These are phyloP conservation scores for Umbelopsis sp. DNA, from an alignment of 192 early-diverging fungal species.

Conservation along the genomic window DNA sequence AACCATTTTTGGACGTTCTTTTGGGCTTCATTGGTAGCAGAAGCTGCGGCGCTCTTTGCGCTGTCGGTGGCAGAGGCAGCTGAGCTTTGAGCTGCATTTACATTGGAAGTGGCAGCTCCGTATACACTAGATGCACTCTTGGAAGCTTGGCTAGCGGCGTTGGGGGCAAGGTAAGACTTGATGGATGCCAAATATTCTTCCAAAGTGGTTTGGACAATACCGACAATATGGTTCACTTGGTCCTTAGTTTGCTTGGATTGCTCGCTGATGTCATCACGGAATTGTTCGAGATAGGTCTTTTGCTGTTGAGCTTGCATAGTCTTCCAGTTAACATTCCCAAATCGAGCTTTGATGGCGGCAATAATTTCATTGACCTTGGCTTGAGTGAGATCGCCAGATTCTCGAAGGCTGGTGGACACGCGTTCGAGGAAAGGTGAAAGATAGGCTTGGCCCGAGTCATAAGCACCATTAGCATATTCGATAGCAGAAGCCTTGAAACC, in stretches of 20 bases:
- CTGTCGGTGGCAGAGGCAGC: not conserved
- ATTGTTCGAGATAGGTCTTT: slow-evolving; percentile 11
- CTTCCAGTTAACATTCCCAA: slow-evolving; percentile 2
- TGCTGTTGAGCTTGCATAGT: slow-evolving; percentile 10
- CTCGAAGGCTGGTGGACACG: slow-evolving; percentile 7
- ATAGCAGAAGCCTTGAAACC: slow-evolving; percentile 21
- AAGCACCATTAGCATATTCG: slow-evolving; percentile 12
- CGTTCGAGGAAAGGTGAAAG: slow-evolving; percentile 13
- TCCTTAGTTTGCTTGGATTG: slow-evolving; percentile 12
- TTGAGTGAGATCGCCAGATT: slow-evolving; percentile 10
- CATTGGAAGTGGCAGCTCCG: not conserved
- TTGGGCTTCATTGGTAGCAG: not conserved
- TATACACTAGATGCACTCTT: slow-evolving; percentile 5
- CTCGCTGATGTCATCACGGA: not conserved
- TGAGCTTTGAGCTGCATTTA: not conserved
- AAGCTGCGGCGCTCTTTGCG: not conserved
- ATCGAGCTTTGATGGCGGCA: slow-evolving; percentile 3
- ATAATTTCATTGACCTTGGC: slow-evolving; percentile 15
- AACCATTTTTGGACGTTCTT: slow-evolving; percentile 15
- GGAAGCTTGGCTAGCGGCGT: not conserved
- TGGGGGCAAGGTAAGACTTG: slow-evolving; percentile 5
- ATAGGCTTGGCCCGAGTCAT: slow-evolving; percentile 4
- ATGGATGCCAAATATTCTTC: slow-evolving; percentile 8
- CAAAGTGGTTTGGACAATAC: not conserved
- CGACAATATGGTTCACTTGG: slow-evolving; percentile 14